Evolutionary conservation across 768 basidiomycete genomes (phyloP), one percentile per base, ranked within the genome.

Genomic region (Chalciporus chontae): DNA sequence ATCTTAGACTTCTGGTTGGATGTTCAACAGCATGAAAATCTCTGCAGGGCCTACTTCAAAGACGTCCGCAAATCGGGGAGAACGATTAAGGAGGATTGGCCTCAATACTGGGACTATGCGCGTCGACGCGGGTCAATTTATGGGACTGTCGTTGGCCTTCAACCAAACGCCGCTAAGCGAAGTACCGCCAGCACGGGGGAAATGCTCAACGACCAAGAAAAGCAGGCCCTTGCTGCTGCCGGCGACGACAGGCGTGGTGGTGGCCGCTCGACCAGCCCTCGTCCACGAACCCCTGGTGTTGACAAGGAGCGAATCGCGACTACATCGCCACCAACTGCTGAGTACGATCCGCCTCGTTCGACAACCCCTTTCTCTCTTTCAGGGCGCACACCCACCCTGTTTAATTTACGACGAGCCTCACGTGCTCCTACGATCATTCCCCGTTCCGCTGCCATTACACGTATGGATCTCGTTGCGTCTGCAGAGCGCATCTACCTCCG

Each of bases 1-100:
- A 89, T 94, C 43, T 73, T 99, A 40, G 96, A 99, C 68, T 98
- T 98, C 62, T 98, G 95, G 94, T 80, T 99, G 24, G 96, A 99
- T 67, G 96, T 98, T 6, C 94, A 96, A 60, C 96, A 98, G 71
- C 96, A 99, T 67, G 96, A 98, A 73, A 97, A 97, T 66, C 83
- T 99, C 29, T 98, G 95, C 69, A 81, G 94, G 53, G 96, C 95
- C 8, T 98, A 98, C 70, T 98, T 99, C 82, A 96, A 97, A 76
- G 96, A 98, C 69, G 84, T 99, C 46, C 87, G 90, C 63, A 94
- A 94, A 72, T 94, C 94, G 0, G 94, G 94, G 3, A 81, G 88
- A 23, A 83, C 87, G 11, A 89, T 99, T 67, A 88, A 87, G 65
- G 90, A 97, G 15, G 96, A 97, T 67, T 99, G 96, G 96, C 96